Evolutionary conservation across 1,284 basidiomycete species (phyloP).

Genomic region (Trichosporon faecale): DNA sequence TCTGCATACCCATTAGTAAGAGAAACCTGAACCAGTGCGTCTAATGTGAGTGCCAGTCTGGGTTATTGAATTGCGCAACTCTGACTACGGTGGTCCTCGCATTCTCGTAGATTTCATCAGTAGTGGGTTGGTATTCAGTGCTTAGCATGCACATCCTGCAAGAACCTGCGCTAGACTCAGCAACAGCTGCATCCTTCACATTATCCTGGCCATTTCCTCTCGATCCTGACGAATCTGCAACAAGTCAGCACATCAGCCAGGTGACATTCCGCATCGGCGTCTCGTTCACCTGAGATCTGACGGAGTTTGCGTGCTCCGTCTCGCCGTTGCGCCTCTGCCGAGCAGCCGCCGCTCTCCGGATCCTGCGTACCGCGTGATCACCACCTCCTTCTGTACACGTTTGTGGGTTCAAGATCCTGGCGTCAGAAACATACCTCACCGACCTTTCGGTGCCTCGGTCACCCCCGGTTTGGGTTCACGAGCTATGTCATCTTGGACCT

Average conservation of each 20-base stretch:
- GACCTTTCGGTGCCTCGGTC: too few species aligned
- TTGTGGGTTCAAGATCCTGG: background rate
- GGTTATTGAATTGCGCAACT: background rate
- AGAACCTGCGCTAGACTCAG: background rate
- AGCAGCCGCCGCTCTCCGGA: background rate
- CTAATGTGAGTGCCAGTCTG: background rate
- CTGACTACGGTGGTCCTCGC: background rate
- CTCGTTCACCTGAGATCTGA: background rate
- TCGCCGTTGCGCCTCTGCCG: background rate
- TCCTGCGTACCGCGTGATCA: background rate
- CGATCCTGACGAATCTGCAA: background rate
- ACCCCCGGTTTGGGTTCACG: background rate
- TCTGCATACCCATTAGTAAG: background rate
- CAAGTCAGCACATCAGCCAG: background rate
- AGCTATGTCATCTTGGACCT: background rate
- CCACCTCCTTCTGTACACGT: background rate
- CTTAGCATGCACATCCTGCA: background rate
- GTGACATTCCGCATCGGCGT: constrained; percentile 1
- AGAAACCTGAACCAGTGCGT: background rate
- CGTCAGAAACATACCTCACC: background rate
- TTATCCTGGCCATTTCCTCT: background rate
- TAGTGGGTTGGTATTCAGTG: background rate
- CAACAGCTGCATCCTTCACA: background rate
- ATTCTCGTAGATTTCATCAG: background rate
- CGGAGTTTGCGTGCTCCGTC: background rate